Conservation (phyloP, 139 green algal genomes). For the Chlorella sp. region DNA sequence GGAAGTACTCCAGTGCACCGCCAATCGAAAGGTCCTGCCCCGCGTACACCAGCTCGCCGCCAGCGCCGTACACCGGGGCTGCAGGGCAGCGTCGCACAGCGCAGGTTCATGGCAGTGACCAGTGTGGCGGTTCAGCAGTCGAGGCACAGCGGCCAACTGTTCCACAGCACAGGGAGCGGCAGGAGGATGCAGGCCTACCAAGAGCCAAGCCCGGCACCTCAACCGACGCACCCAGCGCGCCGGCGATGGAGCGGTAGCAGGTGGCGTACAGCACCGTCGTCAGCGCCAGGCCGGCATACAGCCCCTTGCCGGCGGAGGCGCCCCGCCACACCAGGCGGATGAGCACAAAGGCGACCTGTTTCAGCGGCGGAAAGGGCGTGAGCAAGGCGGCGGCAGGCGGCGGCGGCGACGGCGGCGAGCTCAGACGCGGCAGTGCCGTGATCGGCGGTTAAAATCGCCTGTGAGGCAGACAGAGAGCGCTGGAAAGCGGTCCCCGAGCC, state of each 20-base stretch:
- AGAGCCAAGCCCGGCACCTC: background rate
- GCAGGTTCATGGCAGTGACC: too few relatives aligned
- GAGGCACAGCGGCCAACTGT: too few relatives aligned
- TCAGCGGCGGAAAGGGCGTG: background rate
- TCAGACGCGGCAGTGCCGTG: background rate
- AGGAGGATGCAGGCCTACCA: too few relatives aligned
- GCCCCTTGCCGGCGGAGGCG: conserved; percentile 1
- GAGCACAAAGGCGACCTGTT: conserved; percentile 41
- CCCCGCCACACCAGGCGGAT: conserved; percentile 50
- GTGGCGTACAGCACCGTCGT: conserved; percentile 45
- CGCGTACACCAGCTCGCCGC: conserved; percentile 73
- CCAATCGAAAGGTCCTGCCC: conserved; percentile 74
- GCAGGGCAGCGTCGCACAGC: too few relatives aligned
- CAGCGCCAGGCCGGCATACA: conserved; percentile 45
- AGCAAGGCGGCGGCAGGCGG: background rate
- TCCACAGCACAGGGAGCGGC: too few relatives aligned
- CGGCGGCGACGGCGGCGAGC: background rate
- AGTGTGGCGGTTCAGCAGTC: too few relatives aligned
- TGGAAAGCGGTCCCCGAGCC: background rate
- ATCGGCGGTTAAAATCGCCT: background rate
- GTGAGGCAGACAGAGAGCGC: background rate
- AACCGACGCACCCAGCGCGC: conserved; percentile 42
- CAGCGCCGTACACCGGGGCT: conserved; percentile 53
- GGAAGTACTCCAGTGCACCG: conserved; percentile 74
- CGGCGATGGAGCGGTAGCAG: conserved; percentile 60